Base-by-base conservation (phyloP, 768 basidiomycete genomes). In the Leccinum pellstonianum region DNA sequence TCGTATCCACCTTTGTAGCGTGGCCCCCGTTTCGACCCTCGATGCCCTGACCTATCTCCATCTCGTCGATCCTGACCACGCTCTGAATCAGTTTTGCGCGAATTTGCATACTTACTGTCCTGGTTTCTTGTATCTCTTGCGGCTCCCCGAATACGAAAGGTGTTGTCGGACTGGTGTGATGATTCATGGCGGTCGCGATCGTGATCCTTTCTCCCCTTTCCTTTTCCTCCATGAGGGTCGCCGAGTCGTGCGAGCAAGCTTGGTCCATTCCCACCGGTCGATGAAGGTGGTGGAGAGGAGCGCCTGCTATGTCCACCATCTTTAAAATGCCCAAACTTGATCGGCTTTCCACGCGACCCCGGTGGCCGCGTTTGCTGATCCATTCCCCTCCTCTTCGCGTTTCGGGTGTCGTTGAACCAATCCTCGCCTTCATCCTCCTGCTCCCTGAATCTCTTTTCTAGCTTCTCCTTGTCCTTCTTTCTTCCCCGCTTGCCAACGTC, bases 401-500 rank as follows among this genome's bases (percentile, higher is more conserved):
- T 75, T 31, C 66, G 66, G 11, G 72, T 38, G 46, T 74, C 77
- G 37, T 75, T 76, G 70, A 92, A 92, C 90, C 90, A 91, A 70
- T 90, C 85, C 3, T 62, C 70, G 3, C 81, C 82, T 52, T 89
- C 86, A 52, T 89, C 86, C 23, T 80, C 80, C n/a, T 74, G 76
- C 60, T 75, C 75, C 61, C 76, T 72, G 27, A 80, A 82, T 57
- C 78, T 80, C 65, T 79, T 79, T 63, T 81, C 83, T 71, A 89
- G 68, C 57, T 76, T 80, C 37, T 79, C 83, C 50, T 76, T 82
- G 54, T 85, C 81, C 69, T 87, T 90, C 60, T 79, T 79, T 62
- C 81, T 82, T 3, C 80, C 87, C 62, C 82, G 82, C 67, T 77
- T 83, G 17, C 91, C 91, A 33, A 92, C 89, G 60, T 87, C 79